phyloP scores from a whole-genome alignment of 257 asterid genomes.

The Ballota nigra region DNA sequence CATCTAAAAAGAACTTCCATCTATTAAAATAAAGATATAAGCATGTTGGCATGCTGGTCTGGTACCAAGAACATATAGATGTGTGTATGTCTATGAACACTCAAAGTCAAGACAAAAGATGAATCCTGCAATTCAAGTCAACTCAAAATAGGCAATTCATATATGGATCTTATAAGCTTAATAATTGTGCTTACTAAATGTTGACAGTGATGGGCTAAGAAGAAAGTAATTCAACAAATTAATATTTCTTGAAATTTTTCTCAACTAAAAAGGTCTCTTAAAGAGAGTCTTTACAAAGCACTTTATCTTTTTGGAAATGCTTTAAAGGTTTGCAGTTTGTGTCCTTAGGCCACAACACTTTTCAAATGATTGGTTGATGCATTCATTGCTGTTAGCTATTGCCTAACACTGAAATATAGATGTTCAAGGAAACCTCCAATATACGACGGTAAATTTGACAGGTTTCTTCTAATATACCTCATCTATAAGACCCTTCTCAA shows the following conservation, averaged over 20 bases:
- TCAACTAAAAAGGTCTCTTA: too few species aligned
- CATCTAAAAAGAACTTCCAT: constrained; percentile 43
- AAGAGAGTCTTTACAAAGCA: neutral
- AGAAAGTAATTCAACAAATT: too few species aligned
- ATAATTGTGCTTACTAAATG: too few species aligned
- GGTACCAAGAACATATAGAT: neutral
- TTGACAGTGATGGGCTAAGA: too few species aligned
- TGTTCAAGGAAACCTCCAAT: too few species aligned
- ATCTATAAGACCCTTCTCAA: constrained; percentile 76
- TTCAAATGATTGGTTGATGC: neutral
- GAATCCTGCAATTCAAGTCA: neutral
- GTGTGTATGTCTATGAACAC: neutral
- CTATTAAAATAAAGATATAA: neutral
- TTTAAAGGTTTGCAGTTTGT: neutral
- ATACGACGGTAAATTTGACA: too few species aligned
- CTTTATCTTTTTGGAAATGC: neutral
- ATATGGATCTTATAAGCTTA: too few species aligned
- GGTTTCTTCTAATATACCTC: constrained; percentile 46
- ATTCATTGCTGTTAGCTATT: neutral
- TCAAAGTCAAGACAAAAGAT: constrained; percentile 5
- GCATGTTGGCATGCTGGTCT: neutral
- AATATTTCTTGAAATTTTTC: neutral
- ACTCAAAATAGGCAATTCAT: too few species aligned
- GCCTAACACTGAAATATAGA: too few species aligned
- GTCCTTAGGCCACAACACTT: neutral